Percentiles rank a stretch among this genome's conserved stretches.
Evolutionary conservation across 2,329 filamentous ascomycete genomes (phyloP).

Genomic region (Neonectria sp.): DNA sequence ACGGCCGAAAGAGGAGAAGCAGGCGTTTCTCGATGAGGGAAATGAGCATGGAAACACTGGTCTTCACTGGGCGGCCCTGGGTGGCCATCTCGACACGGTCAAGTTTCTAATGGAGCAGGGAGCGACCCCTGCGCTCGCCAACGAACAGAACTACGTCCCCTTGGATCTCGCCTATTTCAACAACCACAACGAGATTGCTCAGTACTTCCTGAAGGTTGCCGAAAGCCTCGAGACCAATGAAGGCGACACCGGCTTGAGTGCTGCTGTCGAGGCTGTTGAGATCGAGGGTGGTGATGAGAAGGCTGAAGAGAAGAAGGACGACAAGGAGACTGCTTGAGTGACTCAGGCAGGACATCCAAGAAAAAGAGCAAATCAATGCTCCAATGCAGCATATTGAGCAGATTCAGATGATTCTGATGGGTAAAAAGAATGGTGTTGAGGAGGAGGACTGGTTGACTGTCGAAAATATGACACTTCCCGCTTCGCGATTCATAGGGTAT

Average conservation of each 20-base stretch:
- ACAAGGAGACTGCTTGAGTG: slow-evolving; percentile 35
- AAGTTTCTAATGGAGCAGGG: slow-evolving; percentile 83
- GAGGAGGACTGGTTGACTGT: background rate
- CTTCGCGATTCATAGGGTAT: background rate
- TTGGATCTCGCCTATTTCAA: slow-evolving; percentile 81
- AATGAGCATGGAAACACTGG: slow-evolving; percentile 92
- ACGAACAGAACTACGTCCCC: slow-evolving; percentile 87
- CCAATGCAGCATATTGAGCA: background rate
- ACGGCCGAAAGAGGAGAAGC: slow-evolving; percentile 58
- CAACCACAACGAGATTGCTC: slow-evolving; percentile 76
- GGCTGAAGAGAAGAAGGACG: slow-evolving; percentile 37
- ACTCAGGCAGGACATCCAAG: background rate
- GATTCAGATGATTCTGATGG: background rate
- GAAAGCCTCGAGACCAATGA: slow-evolving; percentile 65
- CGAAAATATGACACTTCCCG: background rate
- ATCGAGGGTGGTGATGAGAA: slow-evolving; percentile 54
- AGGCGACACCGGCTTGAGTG: slow-evolving; percentile 59
- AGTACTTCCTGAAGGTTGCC: slow-evolving; percentile 70
- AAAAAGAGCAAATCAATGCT: too few relatives aligned
- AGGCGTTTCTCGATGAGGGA: slow-evolving; percentile 74
- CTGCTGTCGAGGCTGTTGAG: slow-evolving; percentile 56
- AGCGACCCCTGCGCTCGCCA: slow-evolving; percentile 83
- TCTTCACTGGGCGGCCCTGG: slow-evolving; percentile 93
- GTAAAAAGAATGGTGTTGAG: background rate
- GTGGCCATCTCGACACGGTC: slow-evolving; percentile 86